Percentiles rank a stretch among this genome's conserved stretches.
Evolutionary conservation across 2,329 filamentous ascomycete genomes (phyloP).

Genomic region (Exophiala sideris): DNA sequence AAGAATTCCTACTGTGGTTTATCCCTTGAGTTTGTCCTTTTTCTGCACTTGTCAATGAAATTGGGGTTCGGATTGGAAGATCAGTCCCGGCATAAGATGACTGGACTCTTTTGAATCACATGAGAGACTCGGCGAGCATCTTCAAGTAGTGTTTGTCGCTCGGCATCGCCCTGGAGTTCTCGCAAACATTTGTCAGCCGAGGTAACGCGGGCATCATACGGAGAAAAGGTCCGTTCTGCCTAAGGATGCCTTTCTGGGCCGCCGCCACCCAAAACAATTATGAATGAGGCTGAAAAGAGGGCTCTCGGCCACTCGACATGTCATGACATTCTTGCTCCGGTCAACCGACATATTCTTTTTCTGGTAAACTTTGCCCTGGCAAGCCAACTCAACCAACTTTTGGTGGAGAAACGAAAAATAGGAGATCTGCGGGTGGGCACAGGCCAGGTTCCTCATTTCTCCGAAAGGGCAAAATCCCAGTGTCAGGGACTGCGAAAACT

Average conservation of each 20-base stretch:
- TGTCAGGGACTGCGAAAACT: conserved; percentile 12
- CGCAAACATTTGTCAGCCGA: background rate
- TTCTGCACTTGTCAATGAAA: background rate
- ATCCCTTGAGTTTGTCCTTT: background rate
- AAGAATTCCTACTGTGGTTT: background rate
- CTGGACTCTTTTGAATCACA: background rate
- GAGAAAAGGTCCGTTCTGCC: background rate
- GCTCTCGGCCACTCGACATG: background rate
- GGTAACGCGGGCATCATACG: background rate
- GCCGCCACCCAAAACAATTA: background rate
- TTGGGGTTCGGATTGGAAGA: too few relatives aligned
- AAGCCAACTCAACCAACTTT: background rate
- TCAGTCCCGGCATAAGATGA: too few relatives aligned
- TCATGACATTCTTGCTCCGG: conserved; percentile 2
- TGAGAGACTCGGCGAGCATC: too few relatives aligned
- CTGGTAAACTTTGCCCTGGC: background rate
- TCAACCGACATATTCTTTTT: conserved; percentile 7
- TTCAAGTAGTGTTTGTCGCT: background rate
- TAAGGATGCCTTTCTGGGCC: background rate
- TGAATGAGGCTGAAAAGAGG: conserved; percentile 1
- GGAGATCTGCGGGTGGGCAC: conserved; percentile 3
- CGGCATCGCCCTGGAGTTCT: background rate
- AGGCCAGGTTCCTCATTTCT: conserved; percentile 18
- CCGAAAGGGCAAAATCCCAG: conserved; percentile 12
- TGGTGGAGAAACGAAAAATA: conserved; percentile 1